These are phyloP conservation scores for Penicillium sp. DNA, from an alignment of 2,329 filamentous ascomycete species.

Conservation along the genomic window DNA sequence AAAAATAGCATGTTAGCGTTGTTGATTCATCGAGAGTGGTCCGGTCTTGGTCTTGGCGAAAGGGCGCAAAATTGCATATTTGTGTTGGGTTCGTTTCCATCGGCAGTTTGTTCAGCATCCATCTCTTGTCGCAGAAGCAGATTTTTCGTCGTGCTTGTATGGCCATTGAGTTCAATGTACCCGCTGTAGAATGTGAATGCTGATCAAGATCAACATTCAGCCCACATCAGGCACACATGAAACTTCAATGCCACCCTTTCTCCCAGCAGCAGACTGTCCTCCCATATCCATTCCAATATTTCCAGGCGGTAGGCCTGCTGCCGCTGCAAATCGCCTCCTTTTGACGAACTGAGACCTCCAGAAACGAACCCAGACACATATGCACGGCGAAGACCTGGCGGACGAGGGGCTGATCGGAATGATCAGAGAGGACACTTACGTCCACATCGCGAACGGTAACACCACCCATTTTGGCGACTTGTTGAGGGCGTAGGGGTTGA, in stretches of 20 bases:
- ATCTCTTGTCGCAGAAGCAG: slow-evolving; percentile 11
- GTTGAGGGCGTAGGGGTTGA: slow-evolving; percentile 30
- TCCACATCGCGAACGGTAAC: slow-evolving; percentile 69
- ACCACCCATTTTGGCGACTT: slow-evolving; percentile 64
- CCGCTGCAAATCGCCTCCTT: neutral
- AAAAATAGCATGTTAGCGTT: slow-evolving; percentile 21
- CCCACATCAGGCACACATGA: neutral
- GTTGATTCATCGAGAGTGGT: slow-evolving; percentile 1
- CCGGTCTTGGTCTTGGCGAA: slow-evolving; percentile 8
- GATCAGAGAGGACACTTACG: slow-evolving; percentile 45
- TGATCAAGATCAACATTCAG: neutral
- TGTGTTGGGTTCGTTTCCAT: slow-evolving; percentile 21
- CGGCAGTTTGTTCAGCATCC: slow-evolving; percentile 8
- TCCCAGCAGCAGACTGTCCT: neutral
- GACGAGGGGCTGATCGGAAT: slow-evolving; percentile 11
- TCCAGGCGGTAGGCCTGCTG: neutral
- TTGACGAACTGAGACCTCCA: neutral
- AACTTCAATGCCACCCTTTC: neutral
- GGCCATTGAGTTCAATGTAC: neutral
- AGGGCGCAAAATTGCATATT: slow-evolving; percentile 16
- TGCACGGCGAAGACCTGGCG: slow-evolving; percentile 16
- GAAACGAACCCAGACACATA: slow-evolving; percentile 20
- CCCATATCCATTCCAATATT: neutral
- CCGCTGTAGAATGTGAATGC: neutral
- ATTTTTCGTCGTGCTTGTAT: neutral